Evolutionary conservation across 2,329 filamentous ascomycete genomes (phyloP).

Genomic region (Fusarium bactridioides): DNA sequence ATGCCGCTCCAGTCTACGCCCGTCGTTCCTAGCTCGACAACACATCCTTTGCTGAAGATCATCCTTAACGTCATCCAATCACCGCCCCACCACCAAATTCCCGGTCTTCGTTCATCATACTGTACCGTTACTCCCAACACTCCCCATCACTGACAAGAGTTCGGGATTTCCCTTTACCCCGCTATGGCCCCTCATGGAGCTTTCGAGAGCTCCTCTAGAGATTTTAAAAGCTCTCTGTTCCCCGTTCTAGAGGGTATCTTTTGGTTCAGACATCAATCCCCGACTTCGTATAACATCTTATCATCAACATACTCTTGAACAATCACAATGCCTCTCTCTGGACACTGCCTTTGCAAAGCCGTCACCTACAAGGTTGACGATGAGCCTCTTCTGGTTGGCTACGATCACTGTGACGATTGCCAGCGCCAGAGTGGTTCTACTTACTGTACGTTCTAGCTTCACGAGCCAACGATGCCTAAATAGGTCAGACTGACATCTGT

Average conservation of each 20-base stretch:
- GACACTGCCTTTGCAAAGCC: constrained; percentile 76
- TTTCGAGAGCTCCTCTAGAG: constrained; percentile 33
- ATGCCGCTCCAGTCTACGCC: constrained; percentile 13
- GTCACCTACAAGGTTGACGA: constrained; percentile 72
- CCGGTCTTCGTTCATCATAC: constrained; percentile 22
- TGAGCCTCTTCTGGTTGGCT: constrained; percentile 63
- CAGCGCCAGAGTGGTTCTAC: constrained; percentile 74
- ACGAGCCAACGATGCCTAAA: background rate
- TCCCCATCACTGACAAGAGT: constrained; percentile 20
- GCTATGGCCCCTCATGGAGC: constrained; percentile 37
- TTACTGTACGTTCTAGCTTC: constrained; percentile 62
- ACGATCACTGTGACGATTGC: constrained; percentile 78
- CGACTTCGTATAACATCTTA: constrained; percentile 9
- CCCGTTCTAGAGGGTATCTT: background rate
- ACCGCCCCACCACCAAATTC: constrained; percentile 38
- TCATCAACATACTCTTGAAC: background rate
- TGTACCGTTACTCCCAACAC: constrained; percentile 17
- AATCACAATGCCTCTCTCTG: constrained; percentile 68
- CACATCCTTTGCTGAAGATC: constrained; percentile 11
- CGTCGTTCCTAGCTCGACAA: constrained; percentile 24
- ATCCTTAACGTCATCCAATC: constrained; percentile 43
- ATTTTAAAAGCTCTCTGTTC: constrained; percentile 7
- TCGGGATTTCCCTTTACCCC: constrained; percentile 41
- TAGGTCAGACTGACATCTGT: constrained; percentile 1
- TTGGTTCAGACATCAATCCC: background rate